A percentile compares a stretch with the other conserved stretches of the same genome.
phyloP scores from a whole-genome alignment of 176 grass and related monocot species.

The Cenchrus americanus region DNA sequence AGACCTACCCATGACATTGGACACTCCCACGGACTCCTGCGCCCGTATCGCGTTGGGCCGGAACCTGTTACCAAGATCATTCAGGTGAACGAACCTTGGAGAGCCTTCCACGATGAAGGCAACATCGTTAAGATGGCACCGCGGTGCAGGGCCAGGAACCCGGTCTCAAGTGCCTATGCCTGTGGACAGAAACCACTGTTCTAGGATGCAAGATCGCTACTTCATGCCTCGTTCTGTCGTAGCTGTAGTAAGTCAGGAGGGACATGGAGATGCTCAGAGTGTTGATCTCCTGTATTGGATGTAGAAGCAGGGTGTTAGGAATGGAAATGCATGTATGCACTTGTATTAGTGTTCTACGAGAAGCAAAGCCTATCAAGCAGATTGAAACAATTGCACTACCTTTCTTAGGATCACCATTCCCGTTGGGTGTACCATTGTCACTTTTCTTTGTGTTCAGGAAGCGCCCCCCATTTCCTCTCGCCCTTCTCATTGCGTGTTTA shows the following conservation, averaged over 20 bases:
- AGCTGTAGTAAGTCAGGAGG: slow-evolving; percentile 54
- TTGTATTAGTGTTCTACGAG: not conserved
- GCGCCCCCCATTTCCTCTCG: slow-evolving; percentile 74
- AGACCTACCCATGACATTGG: slow-evolving; percentile 38
- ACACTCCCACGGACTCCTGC: slow-evolving; percentile 26
- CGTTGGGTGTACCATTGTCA: slow-evolving; percentile 36
- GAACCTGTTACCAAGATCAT: slow-evolving; percentile 27
- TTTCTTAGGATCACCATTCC: slow-evolving; percentile 40
- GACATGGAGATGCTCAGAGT: slow-evolving; percentile 18
- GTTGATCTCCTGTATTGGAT: slow-evolving; percentile 41
- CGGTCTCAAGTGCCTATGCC: slow-evolving; percentile 24
- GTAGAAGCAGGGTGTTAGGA: not conserved
- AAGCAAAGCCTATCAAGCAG: not conserved
- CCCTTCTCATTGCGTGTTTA: slow-evolving; percentile 77
- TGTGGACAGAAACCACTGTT: slow-evolving; percentile 48
- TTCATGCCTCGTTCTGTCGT: slow-evolving; percentile 44
- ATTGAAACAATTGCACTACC: slow-evolving; percentile 13
- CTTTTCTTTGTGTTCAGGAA: slow-evolving; percentile 86
- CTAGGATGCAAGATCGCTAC: slow-evolving; percentile 32
- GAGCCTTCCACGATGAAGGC: not conserved
- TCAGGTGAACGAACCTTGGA: slow-evolving; percentile 39
- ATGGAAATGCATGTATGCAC: slow-evolving; percentile 3
- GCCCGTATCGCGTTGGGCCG: slow-evolving; percentile 32
- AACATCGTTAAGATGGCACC: slow-evolving; percentile 1
- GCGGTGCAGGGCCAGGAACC: slow-evolving; percentile 16